Evolutionary conservation across 306 rosid species (phyloP).

Genomic region (Cucurbita ficifolia): DNA sequence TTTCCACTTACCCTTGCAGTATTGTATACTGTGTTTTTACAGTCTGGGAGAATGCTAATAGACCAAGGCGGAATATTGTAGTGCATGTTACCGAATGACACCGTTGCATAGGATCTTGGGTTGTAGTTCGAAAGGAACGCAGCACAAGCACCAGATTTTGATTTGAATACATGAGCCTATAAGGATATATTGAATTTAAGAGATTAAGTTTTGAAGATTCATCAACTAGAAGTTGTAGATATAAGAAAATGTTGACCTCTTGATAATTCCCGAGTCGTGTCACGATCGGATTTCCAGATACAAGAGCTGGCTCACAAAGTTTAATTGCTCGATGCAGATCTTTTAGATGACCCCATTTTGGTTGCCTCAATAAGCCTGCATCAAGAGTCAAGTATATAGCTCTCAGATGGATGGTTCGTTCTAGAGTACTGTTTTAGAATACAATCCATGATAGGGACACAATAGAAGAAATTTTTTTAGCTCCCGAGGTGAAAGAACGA

Average conservation of each 20-base stretch:
- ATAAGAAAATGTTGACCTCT: slow-evolving; percentile 39
- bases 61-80: slow-evolving; percentile 98
- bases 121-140: slow-evolving; percentile 90
- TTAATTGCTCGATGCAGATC: slow-evolving; percentile 92
- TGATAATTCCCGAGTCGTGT: slow-evolving; percentile 53
- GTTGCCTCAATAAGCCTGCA: slow-evolving; percentile 72
- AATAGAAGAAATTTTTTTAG: not conserved
- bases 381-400: not conserved
- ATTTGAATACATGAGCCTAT: slow-evolving; percentile 81
- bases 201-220: slow-evolving; percentile 4
- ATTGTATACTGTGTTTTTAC: slow-evolving; percentile 79
- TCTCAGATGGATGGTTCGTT: not conserved
- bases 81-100: slow-evolving; percentile 64
- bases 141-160: slow-evolving; percentile 80
- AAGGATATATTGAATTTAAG: not conserved
- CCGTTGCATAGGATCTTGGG: slow-evolving; percentile 46
- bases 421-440: not conserved
- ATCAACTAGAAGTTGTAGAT: slow-evolving; percentile 4
- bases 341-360: slow-evolving; percentile 97
- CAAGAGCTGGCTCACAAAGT: slow-evolving; percentile 80
- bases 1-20: slow-evolving; percentile 82
- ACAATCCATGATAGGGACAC: not conserved
- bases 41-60: slow-evolving; percentile 93
- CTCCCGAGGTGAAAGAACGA: not conserved
- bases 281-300: slow-evolving; percentile 58